phyloP scores from a whole-genome alignment of 176 grass and related monocot species.

The Eremochloa ophiuroides region DNA sequence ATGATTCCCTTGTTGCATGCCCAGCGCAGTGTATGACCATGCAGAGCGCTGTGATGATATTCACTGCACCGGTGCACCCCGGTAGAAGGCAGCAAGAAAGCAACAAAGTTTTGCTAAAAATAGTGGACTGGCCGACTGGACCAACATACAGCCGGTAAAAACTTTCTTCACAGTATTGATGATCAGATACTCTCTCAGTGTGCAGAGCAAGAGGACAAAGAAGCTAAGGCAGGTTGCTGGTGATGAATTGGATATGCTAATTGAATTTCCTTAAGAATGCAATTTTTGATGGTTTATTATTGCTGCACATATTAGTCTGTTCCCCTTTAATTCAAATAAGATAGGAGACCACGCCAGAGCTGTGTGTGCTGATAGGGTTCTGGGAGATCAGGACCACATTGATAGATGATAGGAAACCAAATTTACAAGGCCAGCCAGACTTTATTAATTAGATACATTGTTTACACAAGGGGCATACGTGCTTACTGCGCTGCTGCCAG shows the following conservation, averaged over 20 bases:
- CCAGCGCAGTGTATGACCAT: background rate
- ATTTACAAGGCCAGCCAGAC: constrained; percentile 13
- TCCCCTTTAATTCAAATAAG: constrained; percentile 15
- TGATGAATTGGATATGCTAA: constrained; percentile 16
- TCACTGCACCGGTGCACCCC: background rate
- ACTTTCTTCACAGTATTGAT: background rate
- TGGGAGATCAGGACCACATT: constrained; percentile 32
- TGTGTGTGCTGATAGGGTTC: constrained; percentile 18
- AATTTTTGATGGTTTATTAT: constrained; percentile 6
- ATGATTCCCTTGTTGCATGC: background rate
- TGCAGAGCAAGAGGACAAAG: constrained; percentile 33
- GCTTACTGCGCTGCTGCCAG: background rate
- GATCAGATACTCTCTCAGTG: background rate
- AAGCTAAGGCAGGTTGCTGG: constrained; percentile 19
- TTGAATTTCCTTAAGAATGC: background rate
- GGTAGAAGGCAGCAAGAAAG: constrained; percentile 27
- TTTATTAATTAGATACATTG: background rate
- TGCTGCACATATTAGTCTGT: background rate
- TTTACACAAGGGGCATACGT: background rate
- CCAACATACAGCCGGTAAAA: background rate
- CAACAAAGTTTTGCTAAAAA: constrained; percentile 40
- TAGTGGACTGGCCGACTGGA: background rate
- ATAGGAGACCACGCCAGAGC: constrained; percentile 27
- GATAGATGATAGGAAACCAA: constrained; percentile 40
- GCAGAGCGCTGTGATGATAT: background rate